Percentiles rank a stretch among this genome's conserved stretches.
phyloP scores from a whole-genome alignment of 345 rosid genomes.

The Barbarea vulgaris region DNA sequence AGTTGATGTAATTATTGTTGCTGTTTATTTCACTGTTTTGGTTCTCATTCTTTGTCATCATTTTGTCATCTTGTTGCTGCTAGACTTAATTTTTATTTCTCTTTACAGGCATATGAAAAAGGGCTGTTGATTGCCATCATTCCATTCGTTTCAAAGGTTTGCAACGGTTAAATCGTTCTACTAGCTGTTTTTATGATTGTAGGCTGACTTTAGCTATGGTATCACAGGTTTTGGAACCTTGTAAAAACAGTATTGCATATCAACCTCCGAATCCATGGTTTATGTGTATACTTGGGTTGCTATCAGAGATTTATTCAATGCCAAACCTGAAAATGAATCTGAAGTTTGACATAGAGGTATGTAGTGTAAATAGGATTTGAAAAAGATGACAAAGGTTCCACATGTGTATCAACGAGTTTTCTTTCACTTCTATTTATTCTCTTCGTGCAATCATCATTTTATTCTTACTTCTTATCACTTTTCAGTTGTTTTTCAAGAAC shows the following conservation, averaged over 20 bases:
- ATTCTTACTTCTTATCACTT: not conserved
- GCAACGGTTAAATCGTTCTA: constrained; percentile 6
- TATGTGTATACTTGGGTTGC: constrained; percentile 81
- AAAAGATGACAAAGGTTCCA: not conserved
- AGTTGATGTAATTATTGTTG: constrained; percentile 55
- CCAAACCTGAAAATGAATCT: constrained; percentile 93
- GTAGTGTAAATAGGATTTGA: not conserved
- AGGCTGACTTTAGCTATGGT: not conserved
- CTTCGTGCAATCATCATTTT: not conserved
- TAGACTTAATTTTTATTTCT: not conserved
- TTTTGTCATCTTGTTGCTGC: not conserved
- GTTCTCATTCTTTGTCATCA: not conserved
- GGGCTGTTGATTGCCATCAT: constrained; percentile 92
- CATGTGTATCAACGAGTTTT: not conserved
- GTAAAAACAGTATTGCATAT: constrained; percentile 84
- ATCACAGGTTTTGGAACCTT: constrained; percentile 74
- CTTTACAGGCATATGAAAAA: constrained; percentile 79
- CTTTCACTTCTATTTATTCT: not conserved
- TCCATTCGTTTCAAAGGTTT: constrained; percentile 87
- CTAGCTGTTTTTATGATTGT: not conserved
- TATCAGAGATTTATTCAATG: constrained; percentile 82
- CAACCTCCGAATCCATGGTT: constrained; percentile 97
- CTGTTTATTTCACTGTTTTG: constrained; percentile 2
- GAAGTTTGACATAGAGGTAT: constrained; percentile 94
- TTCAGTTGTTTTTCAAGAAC: constrained; percentile 76